Percentiles rank a stretch among this genome's conserved stretches.
Evolutionary conservation across 106 monocot species (phyloP).

Genomic region (Dendrobium chrysotoxum): DNA sequence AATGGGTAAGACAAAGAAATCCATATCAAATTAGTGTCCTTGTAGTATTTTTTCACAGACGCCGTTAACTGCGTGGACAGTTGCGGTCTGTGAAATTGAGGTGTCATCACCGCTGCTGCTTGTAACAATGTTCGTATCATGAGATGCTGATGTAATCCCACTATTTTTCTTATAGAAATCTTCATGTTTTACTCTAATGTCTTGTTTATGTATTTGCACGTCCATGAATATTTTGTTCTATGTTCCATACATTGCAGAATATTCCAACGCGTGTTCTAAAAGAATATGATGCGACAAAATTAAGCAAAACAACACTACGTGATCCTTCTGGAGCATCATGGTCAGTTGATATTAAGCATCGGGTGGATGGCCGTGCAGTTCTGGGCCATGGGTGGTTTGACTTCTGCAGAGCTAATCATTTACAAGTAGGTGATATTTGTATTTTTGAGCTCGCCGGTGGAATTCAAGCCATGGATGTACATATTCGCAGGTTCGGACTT

Average conservation of each 20-base stretch:
- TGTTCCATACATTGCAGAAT: neutral
- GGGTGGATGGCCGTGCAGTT: neutral
- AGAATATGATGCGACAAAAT: neutral
- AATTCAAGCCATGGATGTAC: constrained; percentile 1
- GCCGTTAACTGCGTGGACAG: too few relatives aligned
- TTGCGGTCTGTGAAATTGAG: too few relatives aligned
- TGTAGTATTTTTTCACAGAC: too few relatives aligned
- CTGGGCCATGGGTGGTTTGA: neutral
- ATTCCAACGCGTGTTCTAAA: constrained; percentile 6
- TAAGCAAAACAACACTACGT: neutral
- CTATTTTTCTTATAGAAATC: too few relatives aligned
- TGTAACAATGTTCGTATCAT: too few relatives aligned
- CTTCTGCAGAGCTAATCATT: neutral
- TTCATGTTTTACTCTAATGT: neutral
- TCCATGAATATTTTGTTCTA: neutral
- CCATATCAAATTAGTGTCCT: too few relatives aligned
- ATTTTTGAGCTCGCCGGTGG: neutral
- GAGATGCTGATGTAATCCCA: too few relatives aligned
- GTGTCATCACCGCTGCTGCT: too few relatives aligned
- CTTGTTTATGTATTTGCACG: neutral
- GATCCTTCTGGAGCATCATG: constrained; percentile 9
- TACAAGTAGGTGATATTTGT: neutral
- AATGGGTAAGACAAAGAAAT: too few relatives aligned
- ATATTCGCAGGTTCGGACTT: neutral
- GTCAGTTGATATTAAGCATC: neutral